Conservation (phyloP, 371 early-diverging fungal genomes). For the Mortierella sp. region DNA sequence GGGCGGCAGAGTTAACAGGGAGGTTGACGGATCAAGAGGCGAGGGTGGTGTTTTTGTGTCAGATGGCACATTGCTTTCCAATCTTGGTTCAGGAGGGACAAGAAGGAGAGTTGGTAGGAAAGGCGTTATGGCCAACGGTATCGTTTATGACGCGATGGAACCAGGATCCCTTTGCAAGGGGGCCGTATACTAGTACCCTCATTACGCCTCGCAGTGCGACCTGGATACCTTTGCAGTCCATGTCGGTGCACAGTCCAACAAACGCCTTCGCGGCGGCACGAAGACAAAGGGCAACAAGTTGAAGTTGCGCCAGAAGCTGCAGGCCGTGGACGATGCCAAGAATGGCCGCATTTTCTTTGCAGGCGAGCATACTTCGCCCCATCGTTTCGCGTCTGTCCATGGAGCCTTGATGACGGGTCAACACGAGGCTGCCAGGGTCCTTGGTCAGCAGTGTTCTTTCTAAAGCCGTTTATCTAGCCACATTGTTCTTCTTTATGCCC, state of each 20-base stretch:
- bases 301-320: no score
- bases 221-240: constrained; percentile 35
- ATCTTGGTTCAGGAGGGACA: neutral
- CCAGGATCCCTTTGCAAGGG: constrained; percentile 43
- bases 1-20: constrained; percentile 46
- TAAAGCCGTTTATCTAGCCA: neutral
- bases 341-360: constrained; percentile 47
- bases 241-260: constrained; percentile 19
- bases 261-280: neutral
- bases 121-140: constrained; percentile 24
- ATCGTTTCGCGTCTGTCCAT: constrained; percentile 49
- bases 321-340: constrained; percentile 23
- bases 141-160: constrained; percentile 47
- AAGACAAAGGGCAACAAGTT: no score
- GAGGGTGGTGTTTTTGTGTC: constrained; percentile 33
- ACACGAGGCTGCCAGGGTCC: constrained; percentile 42
- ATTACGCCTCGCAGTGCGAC: constrained; percentile 20
- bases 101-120: constrained; percentile 5
- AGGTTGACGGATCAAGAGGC: constrained; percentile 36
- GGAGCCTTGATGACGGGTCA: constrained; percentile 46
- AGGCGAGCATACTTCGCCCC: constrained; percentile 44
- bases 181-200: constrained; percentile 51
- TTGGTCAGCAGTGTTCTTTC: neutral
- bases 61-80: constrained; percentile 41
- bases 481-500: no score